Evolutionary conservation across 208 protist species (phyloP).

Genomic region (Crithidia sp.): DNA sequence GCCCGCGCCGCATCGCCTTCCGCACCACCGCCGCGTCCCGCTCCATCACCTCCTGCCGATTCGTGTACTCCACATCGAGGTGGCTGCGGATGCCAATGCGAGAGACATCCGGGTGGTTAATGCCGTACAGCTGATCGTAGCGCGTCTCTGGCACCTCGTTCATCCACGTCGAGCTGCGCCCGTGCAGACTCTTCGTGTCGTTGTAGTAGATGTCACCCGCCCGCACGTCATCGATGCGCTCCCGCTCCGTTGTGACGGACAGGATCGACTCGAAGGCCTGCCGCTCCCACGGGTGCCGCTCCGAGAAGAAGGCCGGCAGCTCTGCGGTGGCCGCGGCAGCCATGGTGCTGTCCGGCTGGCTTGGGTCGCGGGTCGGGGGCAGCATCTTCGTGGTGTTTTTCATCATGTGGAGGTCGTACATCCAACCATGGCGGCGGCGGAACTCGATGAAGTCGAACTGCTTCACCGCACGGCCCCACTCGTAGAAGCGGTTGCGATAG

Average conservation of each 20-base stretch:
- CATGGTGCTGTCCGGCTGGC: conserved; percentile 59
- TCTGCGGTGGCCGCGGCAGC: conserved; percentile 59
- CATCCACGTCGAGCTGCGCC: conserved; percentile 85
- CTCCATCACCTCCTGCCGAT: conserved; percentile 77
- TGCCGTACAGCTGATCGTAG: conserved; percentile 88
- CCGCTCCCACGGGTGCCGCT: conserved; percentile 76
- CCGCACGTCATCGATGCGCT: conserved; percentile 81
- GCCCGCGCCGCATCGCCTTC: conserved; percentile 65
- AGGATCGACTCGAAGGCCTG: conserved; percentile 70
- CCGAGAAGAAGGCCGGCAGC: conserved; percentile 81
- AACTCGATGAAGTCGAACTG: conserved; percentile 93
- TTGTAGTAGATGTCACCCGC: conserved; percentile 87
- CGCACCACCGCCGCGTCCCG: conserved; percentile 79
- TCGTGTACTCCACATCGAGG: conserved; percentile 82
- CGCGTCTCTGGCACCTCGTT: conserved; percentile 90
- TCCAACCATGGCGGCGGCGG: conserved; percentile 86
- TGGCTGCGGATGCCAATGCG: conserved; percentile 89
- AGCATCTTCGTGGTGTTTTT: conserved; percentile 75
- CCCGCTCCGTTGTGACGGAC: conserved; percentile 46
- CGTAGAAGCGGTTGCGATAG: conserved; percentile 79
- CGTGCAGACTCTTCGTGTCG: conserved; percentile 65
- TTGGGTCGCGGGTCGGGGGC: conserved; percentile 72
- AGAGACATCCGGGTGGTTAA: conserved; percentile 81
- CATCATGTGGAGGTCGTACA: conserved; percentile 89
- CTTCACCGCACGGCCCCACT: conserved; percentile 90